Evolutionary conservation across 495 filamentous ascomycete species (phyloP), one percentile per base, ranked within the genome.

Genomic region (Annulohypoxylon stygium): DNA sequence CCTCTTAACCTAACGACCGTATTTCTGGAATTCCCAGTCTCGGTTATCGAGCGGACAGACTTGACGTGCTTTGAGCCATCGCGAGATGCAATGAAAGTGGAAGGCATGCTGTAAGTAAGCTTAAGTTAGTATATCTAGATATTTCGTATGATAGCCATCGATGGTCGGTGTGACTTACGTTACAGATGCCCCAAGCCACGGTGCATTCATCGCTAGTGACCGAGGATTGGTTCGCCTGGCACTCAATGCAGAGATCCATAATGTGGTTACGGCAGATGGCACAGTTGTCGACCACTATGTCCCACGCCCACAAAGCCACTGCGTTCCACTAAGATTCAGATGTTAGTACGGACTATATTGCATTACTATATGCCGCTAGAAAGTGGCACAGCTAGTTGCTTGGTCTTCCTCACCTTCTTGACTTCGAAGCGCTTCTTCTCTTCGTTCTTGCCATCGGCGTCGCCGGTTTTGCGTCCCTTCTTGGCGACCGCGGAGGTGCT

Each of bases 21-120:
- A 99, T 78, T 98, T 98, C 84, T 99, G 96, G 88, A 98, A 98
- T 78, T 98, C 96, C 96, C 96, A 99, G 81, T 98, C 96, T 75
- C 95, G 88, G 84, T 99, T 99, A 82, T 99, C 96, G 26, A 99
- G 87, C 2, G 96, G 96, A 77, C 96, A 99, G 57, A 99, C 96
- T 81, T 98, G 96, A 65, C 97, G 93, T n/a, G 96, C 98, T 87
- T 99, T 99, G 43, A 99, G 85, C 96, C 96, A 99, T 81, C 96
- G 90, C 3, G 97, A 98, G 80, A 99, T 99, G 86, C 96, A 99
- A 83, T 99, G 96, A 85, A 99, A 99, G 83, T 99, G 96, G 86
- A 99, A 99, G 6, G 96, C 96, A 78, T 99, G 96, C 96, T 99
- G 78, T 11, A 55, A 55, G 51, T 30, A 26, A 26, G 66, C 73